These are phyloP conservation scores for Chernovozyma aurita DNA, from an alignment of 1,139 yeast genomes.

Conservation along the genomic window DNA sequence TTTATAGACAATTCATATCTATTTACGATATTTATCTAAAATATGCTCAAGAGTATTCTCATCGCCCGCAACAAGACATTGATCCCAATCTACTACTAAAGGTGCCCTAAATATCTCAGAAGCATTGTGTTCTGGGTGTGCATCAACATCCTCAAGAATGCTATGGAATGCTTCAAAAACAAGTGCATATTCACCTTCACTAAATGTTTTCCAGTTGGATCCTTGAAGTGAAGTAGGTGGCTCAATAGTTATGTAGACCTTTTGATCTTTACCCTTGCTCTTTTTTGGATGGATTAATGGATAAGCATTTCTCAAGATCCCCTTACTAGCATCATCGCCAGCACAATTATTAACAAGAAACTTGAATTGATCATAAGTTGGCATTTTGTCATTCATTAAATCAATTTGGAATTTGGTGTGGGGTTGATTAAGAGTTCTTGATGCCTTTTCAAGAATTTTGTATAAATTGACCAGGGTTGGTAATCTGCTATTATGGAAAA, in stretches of 20 bases:
- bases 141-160: conserved; percentile 17
- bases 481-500: conserved; percentile 37
- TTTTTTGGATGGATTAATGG: conserved; percentile 34
- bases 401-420: conserved; percentile 32
- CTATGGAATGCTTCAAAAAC: conserved; percentile 37
- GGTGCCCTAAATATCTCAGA: conserved; percentile 39
- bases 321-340: conserved; percentile 21
- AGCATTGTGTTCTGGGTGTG: conserved; percentile 25
- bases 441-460: conserved; percentile 30
- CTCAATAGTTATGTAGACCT: conserved; percentile 21
- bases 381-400: conserved; percentile 37
- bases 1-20: too few species aligned
- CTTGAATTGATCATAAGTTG: conserved; percentile 41
- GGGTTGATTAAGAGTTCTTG: conserved; percentile 19
- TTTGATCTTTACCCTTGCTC: conserved; percentile 12
- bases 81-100: conserved; percentile 47
- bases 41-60: conserved; percentile 28
- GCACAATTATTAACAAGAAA: conserved; percentile 26
- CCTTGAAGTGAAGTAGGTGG: conserved; percentile 22
- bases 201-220: conserved; percentile 22
- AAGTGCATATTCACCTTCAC: conserved; percentile 36
- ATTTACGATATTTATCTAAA: conserved; percentile 24
- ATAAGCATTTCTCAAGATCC: conserved; percentile 28
- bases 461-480: conserved; percentile 32
- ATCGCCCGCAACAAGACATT: conserved; percentile 38